Base-by-base conservation (phyloP, 1,139 yeast genomes). In the Pichia sp. region DNA sequence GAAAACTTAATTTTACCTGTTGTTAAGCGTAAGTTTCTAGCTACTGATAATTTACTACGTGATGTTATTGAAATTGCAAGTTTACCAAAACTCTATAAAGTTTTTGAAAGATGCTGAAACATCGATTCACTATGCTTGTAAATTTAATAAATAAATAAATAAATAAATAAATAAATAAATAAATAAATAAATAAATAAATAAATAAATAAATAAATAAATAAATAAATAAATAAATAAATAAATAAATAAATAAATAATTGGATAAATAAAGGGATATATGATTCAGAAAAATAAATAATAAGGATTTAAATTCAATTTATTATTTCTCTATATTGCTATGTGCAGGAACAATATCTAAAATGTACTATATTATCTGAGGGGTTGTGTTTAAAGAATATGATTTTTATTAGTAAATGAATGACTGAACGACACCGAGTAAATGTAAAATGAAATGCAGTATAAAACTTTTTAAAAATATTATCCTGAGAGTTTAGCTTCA, bases 11-110 rank as follows among this genome's bases (percentile, higher is more conserved):
- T 89, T 1, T 84, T 88, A 58, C 96, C 96, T 0, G 70, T 77
- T 25, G 62, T 87, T 18, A 83, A 83, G 56, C 72, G 72, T 51
- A 69, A 81, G 43, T 76, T 89, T 35, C 63, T 88, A 26, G 96
- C 94, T 0, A 78, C 95, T 0, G 69, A 69, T 27, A 61, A 60
- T 5, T 58, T 89, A 34, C 56, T 66, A 2, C 63, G 72, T 27
- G 83, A 79, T 51, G 79, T 89, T 5, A 76, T 86, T 2, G 96
- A 92, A 63, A 79, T 94, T 40, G 97, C 98, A 0, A 90, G 85
- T 62, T 69, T 94, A 39, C 97, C 97, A 0, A 96, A 96, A 0
- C 68, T 94, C 48, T 94, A 94, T 66, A 79, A 75, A 59, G 95
- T 94, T 5, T 92, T 92, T 70, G 99, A 92, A 67, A 73, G 98